These are phyloP conservation scores for Backusella psychrophila DNA, from an alignment of 192 early-diverging fungal genomes.

Conservation along the genomic window DNA sequence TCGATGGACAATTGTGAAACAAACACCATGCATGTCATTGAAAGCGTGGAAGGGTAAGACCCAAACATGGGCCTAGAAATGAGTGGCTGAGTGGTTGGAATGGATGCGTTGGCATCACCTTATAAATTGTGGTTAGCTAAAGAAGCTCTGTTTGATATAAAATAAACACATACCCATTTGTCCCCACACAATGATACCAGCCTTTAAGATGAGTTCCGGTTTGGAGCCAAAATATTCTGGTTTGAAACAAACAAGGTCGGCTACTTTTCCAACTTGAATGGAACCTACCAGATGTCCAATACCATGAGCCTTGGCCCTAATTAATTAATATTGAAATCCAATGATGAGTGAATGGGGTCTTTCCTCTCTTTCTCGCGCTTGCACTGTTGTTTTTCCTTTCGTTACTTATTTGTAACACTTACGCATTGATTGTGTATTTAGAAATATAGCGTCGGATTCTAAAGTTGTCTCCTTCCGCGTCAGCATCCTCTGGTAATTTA, in stretches of 20 bases:
- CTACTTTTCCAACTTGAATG: constrained; percentile 89
- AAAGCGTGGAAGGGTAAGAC: constrained; percentile 57
- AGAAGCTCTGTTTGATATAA: neutral
- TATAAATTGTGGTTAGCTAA: neutral
- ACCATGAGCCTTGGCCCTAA: constrained; percentile 84
- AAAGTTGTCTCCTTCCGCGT: constrained; percentile 78
- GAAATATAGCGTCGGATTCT: constrained; percentile 89
- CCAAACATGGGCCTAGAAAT: constrained; percentile 89
- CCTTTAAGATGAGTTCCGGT: constrained; percentile 84
- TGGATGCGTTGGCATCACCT: constrained; percentile 91
- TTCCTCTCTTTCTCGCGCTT: neutral
- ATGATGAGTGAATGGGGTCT: neutral
- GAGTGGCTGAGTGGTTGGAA: constrained; percentile 92
- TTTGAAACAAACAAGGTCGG: constrained; percentile 85
- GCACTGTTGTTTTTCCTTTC: too few species aligned
- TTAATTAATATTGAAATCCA: neutral
- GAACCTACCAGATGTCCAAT: constrained; percentile 87
- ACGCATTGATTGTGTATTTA: constrained; percentile 98
- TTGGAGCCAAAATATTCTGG: constrained; percentile 90
- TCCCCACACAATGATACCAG: constrained; percentile 80
- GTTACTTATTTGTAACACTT: constrained; percentile 31
- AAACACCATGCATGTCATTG: constrained; percentile 72
- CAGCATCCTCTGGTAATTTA: constrained; percentile 47
- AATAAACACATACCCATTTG: constrained; percentile 58
- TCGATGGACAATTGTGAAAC: constrained; percentile 75